Evolutionary conservation across 495 filamentous ascomycete genomes (phyloP).

Genomic region (Penicillium alfredii): DNA sequence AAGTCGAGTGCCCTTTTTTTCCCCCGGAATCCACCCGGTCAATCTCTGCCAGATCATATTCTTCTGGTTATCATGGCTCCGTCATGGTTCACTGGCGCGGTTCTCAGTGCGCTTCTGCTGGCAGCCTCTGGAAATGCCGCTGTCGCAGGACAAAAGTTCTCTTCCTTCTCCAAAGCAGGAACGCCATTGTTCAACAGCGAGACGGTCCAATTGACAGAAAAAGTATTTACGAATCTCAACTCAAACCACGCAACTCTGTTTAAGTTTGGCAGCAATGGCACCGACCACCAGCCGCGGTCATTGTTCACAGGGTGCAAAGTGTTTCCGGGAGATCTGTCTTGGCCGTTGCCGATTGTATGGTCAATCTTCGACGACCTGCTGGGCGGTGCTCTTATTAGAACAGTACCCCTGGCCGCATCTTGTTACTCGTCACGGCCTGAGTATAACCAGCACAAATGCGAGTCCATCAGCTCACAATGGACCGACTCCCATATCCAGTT

Average conservation of each 20-base stretch:
- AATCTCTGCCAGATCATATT: slow-evolving; percentile 9
- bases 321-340: slow-evolving; percentile 43
- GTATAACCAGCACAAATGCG: slow-evolving; percentile 41
- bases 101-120: slow-evolving; percentile 11
- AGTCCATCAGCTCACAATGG: slow-evolving; percentile 19
- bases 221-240: slow-evolving; percentile 29
- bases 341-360: slow-evolving; percentile 40
- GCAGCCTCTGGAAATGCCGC: slow-evolving; percentile 7
- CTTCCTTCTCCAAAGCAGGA: slow-evolving; percentile 14
- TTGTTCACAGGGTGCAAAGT: slow-evolving; percentile 41
- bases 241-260: slow-evolving; percentile 16
- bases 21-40: no score
- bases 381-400: slow-evolving; percentile 50
- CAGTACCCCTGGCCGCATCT: slow-evolving; percentile 48
- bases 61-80: slow-evolving; percentile 15
- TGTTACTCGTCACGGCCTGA: slow-evolving; percentile 47
- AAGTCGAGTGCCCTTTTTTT: no score
- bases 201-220: slow-evolving; percentile 37
- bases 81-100: slow-evolving; percentile 4
- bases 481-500: slow-evolving; percentile 29
- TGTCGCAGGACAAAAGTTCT: slow-evolving; percentile 7
- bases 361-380: slow-evolving; percentile 39
- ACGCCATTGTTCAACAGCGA: slow-evolving; percentile 33
- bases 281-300: slow-evolving; percentile 1
- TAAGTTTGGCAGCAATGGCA: slow-evolving; percentile 16